phyloP scores from a whole-genome alignment of 179 eudicot species.

The Beta macrorhiza region DNA sequence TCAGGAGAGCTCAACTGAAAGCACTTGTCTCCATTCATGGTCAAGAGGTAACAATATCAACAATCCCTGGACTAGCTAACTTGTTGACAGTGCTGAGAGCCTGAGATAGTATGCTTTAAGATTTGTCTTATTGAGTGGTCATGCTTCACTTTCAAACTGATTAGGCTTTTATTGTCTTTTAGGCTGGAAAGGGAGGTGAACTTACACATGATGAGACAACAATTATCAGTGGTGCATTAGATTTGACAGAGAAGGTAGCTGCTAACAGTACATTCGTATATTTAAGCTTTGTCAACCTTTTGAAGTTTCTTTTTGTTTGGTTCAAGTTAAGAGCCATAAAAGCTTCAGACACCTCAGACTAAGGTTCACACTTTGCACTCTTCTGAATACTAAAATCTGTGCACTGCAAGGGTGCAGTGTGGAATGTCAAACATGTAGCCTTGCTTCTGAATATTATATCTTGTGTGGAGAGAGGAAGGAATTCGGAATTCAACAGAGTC shows the following conservation, averaged over 20 bases:
- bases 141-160: neutral
- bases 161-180: slow-evolving; percentile 17
- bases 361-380: neutral
- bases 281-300: neutral
- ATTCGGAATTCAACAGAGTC: neutral
- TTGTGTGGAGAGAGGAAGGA: neutral
- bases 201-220: slow-evolving; percentile 95
- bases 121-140: slow-evolving; percentile 1
- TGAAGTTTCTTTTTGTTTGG: neutral
- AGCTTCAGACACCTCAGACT: neutral
- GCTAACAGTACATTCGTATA: neutral
- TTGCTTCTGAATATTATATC: neutral
- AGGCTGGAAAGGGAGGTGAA: slow-evolving; percentile 99
- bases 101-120: neutral
- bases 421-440: neutral
- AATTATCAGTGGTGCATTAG: slow-evolving; percentile 91
- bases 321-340: neutral
- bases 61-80: neutral
- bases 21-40: slow-evolving; percentile 90
- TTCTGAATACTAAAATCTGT: neutral
- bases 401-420: neutral
- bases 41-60: slow-evolving; percentile 56
- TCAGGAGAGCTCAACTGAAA: slow-evolving; percentile 89
- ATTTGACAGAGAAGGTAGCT: slow-evolving; percentile 80
- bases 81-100: neutral